Evolutionary conservation across 2,329 filamentous ascomycete species (phyloP), one percentile per base, ranked within the genome.

Genomic region (Trichoderma guizhouense): DNA sequence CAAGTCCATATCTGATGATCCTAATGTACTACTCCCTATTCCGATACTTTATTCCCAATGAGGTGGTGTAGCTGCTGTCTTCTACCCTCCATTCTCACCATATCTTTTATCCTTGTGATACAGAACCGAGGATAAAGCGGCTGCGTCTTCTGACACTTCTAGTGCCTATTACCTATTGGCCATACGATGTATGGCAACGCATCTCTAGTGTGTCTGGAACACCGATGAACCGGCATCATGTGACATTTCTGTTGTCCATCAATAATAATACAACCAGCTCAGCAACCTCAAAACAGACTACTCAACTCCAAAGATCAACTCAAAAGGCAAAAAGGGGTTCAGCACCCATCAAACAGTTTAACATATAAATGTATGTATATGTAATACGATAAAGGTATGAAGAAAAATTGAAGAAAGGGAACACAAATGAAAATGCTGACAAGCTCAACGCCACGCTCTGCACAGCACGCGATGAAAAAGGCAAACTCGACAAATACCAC

Each of bases 391-490:
- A 53, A 21, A 53, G 32, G 47, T 66, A 60, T 71, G 30, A n/a
- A 65, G 3, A 11, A 57, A 60, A 34, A 47, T 2, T 34, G 9
- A 58, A 34, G 60, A 34, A 47, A 58, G 12, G 18, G 39, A 9
- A 28, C 26, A 58, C 69, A 65, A 65, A 60, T 65, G 55, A 66
- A 65, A 71, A 71, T 58, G 69, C 69, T 71, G 66, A 69, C 43
- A 69, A 69, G 66, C 66, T 51, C 57, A 62, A 62, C 32, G 66
- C 66, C 57, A 69, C 69, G 69, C 69, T 65, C 36, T 71, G 69
- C 69, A 71, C 43, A 71, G 63, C 61, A 57, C 36, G 47, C 39
- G 57, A 69, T 69, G 39, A 53, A 69, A 69, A 53, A 53, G 47
- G 57, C 5, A 32, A 68, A 64, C 24, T 69, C 30, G 39, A 61